Evolutionary conservation across 2,329 filamentous ascomycete species (phyloP).

Genomic region (Colletotrichum lupini): DNA sequence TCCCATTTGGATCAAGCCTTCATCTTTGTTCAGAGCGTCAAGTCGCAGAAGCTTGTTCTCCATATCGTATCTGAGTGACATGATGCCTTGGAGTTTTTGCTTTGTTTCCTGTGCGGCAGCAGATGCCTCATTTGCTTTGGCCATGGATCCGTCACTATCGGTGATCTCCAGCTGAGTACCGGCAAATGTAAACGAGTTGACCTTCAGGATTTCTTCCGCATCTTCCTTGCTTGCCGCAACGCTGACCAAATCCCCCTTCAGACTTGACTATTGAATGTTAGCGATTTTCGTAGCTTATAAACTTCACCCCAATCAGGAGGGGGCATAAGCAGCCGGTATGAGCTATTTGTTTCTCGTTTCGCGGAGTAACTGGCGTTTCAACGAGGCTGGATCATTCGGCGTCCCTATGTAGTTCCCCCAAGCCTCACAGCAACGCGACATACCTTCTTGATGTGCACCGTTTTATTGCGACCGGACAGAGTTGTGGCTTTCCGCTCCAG

Average conservation of each 20-base stretch:
- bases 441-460: constrained; percentile 81
- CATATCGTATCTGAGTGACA: constrained; percentile 79
- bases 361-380: constrained; percentile 30
- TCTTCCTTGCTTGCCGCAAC: constrained; percentile 74
- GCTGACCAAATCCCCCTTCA: constrained; percentile 76
- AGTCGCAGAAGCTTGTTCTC: constrained; percentile 83
- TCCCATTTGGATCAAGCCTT: constrained; percentile 76
- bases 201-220: constrained; percentile 71
- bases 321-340: constrained; percentile 50
- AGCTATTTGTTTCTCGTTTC: constrained; percentile 51
- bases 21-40: constrained; percentile 79
- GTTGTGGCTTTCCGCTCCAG: constrained; percentile 76
- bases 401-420: constrained; percentile 37
- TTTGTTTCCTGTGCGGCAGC: constrained; percentile 70
- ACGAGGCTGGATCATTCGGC: constrained; percentile 52
- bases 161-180: constrained; percentile 69
- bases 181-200: constrained; percentile 77
- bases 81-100: constrained; percentile 75
- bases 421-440: constrained; percentile 60
- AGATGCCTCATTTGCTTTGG: constrained; percentile 59
- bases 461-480: constrained; percentile 54
- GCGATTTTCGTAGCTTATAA: constrained; percentile 58
- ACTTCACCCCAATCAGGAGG: constrained; percentile 43
- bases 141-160: constrained; percentile 54
- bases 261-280: constrained; percentile 78